Evolutionary conservation across 2,329 filamentous ascomycete genomes (phyloP), one percentile per base, ranked within the genome.

Genomic region (Fusarium sp.): DNA sequence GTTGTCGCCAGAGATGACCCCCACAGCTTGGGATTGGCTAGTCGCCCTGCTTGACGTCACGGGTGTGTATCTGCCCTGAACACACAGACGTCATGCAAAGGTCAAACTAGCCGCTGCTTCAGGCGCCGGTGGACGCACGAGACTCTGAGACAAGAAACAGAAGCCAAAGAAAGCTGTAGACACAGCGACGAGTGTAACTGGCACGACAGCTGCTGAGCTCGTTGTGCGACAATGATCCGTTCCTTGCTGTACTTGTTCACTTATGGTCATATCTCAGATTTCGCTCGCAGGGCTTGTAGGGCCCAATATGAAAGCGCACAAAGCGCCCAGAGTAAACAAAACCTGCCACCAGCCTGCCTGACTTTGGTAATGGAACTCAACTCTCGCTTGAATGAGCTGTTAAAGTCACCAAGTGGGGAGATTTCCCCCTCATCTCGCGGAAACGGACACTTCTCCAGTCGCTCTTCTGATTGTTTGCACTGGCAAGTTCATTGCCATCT

Each of bases 21-120:
- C 65, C 70, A 69, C 61, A 71, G 61, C 61, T 53, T 67, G 62
- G 39, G 72, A 72, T 72, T 66, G 71, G 68, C 58, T 60, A 57
- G 70, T 72, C 59, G 53, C 61, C 61, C 61, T 70, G 57, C 65
- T 68, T 66, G 72, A 73, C 72, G 72, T 72, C 69, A 71, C 41
- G 29, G 47, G 19, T 19, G 19, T 19, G 19, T 19, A 19, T 15
- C 34, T 52, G 47, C 55, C 38, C 36, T 50, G 39, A 50, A 49
- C 58, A 63, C 45, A 55, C 49, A 66, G 60, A 71, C 69, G 69
- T 71, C 69, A 71, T 71, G 64, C 54, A 35, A 62, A 65, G 52
- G 56, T 65, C 51, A 62, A 70, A 65, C 54, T 48, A 56, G 53
- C 53, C 42, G 49, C 42, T 68, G 64, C 65, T 70, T 64, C 63